phyloP scores from a whole-genome alignment of 306 rosid species.

The Citrullus amarus region DNA sequence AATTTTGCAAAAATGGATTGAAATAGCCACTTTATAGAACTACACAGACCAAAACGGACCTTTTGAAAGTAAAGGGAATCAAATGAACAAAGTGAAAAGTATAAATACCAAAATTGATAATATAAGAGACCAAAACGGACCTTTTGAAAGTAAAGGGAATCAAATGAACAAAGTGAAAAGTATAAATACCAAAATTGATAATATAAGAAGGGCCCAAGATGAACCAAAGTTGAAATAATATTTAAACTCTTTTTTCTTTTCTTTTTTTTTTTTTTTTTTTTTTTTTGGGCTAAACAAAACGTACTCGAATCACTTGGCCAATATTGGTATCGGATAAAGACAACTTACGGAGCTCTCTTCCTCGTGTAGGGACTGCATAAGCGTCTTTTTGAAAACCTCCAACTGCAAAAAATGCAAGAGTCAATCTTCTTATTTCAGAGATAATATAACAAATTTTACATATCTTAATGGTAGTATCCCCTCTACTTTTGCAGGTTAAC shows the following conservation, averaged over 20 bases:
- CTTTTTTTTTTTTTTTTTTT: no score
- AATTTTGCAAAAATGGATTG: no score
- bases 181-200: background rate
- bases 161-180: background rate
- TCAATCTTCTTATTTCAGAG: background rate
- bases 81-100: background rate
- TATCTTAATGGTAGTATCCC: background rate
- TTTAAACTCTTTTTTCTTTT: no score
- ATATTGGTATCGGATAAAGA: background rate
- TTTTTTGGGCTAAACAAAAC: background rate
- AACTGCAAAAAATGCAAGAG: constrained; percentile 35
- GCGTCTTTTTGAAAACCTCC: constrained; percentile 84
- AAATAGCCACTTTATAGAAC: background rate
- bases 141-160: background rate
- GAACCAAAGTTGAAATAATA: no score
- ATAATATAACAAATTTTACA: background rate
- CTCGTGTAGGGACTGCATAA: constrained; percentile 77
- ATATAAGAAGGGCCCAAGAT: background rate
- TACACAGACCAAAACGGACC: background rate
- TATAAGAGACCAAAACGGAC: background rate
- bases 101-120: background rate
- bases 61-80: background rate
- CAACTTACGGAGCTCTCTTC: constrained; percentile 53
- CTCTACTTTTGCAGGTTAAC: background rate
- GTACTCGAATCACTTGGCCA: background rate